phyloP scores from a whole-genome alignment of 768 basidiomycete genomes.

The Daedaleopsis nitida region DNA sequence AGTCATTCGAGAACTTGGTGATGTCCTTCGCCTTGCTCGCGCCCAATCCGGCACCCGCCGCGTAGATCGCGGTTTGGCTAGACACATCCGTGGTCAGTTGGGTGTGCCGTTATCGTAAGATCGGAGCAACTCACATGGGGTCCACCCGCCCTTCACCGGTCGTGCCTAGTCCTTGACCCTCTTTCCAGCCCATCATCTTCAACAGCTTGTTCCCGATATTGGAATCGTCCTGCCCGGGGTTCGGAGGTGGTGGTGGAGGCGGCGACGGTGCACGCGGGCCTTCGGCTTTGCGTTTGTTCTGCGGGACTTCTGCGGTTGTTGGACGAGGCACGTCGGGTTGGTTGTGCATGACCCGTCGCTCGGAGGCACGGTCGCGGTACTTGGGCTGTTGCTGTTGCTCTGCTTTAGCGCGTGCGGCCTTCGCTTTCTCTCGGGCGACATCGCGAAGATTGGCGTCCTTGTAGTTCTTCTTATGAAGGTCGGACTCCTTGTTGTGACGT shows the following conservation, averaged over 20 bases:
- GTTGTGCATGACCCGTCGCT: conserved; percentile 87
- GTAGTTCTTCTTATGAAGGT: conserved; percentile 95
- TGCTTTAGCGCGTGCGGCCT: conserved; percentile 42
- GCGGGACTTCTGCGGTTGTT: conserved; percentile 27
- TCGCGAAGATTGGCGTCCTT: conserved; percentile 73
- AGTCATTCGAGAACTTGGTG: conserved; percentile 34
- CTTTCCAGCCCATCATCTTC: conserved; percentile 98
- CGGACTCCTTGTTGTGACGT: conserved; percentile 92
- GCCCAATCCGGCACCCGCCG: conserved; percentile 87
- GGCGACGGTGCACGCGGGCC: conserved; percentile 62
- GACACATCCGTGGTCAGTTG: too few species aligned
- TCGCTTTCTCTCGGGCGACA: conserved; percentile 67
- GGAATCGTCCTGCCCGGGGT: conserved; percentile 76
- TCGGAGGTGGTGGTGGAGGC: conserved; percentile 62
- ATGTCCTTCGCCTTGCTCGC: conserved; percentile 88
- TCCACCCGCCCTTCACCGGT: conserved; percentile 84
- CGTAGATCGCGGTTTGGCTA: conserved; percentile 84
- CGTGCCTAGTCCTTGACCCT: conserved; percentile 84
- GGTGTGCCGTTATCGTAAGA: too few species aligned
- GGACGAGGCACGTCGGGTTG: conserved; percentile 85
- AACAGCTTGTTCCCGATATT: conserved; percentile 93
- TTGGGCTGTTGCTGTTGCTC: conserved; percentile 54
- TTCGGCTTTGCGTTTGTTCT: conserved; percentile 50
- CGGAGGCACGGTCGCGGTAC: conserved; percentile 94
- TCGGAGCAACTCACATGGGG: conserved; percentile 63